phyloP scores from a whole-genome alignment of 352 stramenopile species.

The Phytophthora fragariaefolia region DNA sequence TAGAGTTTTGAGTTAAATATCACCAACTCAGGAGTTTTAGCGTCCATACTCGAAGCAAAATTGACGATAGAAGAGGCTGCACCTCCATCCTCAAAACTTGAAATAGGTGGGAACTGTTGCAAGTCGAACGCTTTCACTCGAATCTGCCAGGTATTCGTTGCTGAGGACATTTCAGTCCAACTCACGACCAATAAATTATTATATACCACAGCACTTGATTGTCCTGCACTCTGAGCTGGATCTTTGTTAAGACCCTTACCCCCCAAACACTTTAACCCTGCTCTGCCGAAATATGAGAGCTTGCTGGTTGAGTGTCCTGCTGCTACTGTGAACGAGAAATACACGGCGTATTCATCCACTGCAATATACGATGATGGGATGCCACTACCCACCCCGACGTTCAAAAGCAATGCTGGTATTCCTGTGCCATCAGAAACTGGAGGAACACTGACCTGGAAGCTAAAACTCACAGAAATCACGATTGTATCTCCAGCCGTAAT shows the following conservation, averaged over 20 bases:
- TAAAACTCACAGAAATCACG: constrained; percentile 48
- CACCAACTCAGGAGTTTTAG: constrained; percentile 40
- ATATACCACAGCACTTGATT: constrained; percentile 35
- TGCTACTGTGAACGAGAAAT: constrained; percentile 58
- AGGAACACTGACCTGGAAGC: constrained; percentile 40
- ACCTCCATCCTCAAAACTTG: constrained; percentile 54
- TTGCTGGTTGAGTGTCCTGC: constrained; percentile 48
- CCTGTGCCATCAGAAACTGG: constrained; percentile 20
- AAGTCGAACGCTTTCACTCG: constrained; percentile 53
- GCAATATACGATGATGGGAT: constrained; percentile 37
- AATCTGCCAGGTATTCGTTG: constrained; percentile 41
- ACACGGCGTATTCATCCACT: constrained; percentile 49
- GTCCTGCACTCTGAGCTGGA: constrained; percentile 29
- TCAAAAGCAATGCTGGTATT: constrained; percentile 48
- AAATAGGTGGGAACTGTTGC: constrained; percentile 39
- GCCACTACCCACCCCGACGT: constrained; percentile 39
- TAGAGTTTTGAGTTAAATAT: constrained; percentile 45
- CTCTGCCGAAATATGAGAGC: constrained; percentile 49
- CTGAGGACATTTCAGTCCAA: constrained; percentile 54
- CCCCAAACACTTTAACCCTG: constrained; percentile 51
- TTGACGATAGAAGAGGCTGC: constrained; percentile 44
- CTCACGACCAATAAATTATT: constrained; percentile 43
- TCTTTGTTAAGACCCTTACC: constrained; percentile 61
- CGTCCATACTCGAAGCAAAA: constrained; percentile 49
- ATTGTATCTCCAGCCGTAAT: constrained; percentile 67